Percentiles rank a stretch among this genome's conserved stretches.
Conservation (phyloP, 2,329 filamentous ascomycete genomes). For the Aspergillus sp. region DNA sequence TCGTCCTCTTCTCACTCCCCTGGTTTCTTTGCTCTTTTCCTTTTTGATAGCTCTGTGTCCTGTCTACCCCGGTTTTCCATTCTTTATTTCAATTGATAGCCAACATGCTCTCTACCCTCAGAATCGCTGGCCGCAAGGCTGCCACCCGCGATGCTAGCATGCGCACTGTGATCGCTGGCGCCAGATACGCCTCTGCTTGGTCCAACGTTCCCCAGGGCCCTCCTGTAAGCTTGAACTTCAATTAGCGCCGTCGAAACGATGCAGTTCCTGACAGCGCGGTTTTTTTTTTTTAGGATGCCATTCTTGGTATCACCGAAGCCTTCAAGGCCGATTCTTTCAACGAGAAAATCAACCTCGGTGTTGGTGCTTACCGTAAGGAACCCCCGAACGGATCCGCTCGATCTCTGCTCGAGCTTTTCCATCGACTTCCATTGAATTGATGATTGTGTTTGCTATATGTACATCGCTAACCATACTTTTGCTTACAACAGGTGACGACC, state of each 20-base stretch:
- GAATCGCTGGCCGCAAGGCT: conserved; percentile 44
- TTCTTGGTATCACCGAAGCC: conserved; percentile 77
- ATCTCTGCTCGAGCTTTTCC: not conserved
- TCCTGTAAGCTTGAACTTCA: conserved; percentile 66
- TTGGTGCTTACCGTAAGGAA: conserved; percentile 82
- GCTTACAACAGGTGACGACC: conserved; percentile 67
- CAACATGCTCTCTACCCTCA: conserved; percentile 48
- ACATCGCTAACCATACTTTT: not conserved
- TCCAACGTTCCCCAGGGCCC: conserved; percentile 88
- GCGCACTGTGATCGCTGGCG: conserved; percentile 42
- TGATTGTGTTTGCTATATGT: not conserved
- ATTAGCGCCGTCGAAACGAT: conserved; percentile 3
- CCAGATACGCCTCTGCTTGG: conserved; percentile 77
- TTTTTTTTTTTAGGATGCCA: conserved; percentile 39
- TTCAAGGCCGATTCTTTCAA: conserved; percentile 95
- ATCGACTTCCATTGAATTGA: not conserved
- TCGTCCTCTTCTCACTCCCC: conserved; percentile 1
- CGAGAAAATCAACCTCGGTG: conserved; percentile 98
- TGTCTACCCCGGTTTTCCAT: conserved; percentile 6
- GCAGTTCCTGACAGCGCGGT: conserved; percentile 26
- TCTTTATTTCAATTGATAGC: not conserved
- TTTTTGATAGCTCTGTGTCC: not conserved
- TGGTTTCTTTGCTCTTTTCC: conserved; percentile 7
- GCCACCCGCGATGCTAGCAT: conserved; percentile 39
- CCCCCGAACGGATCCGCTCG: not conserved